Evolutionary conservation across 2,329 filamentous ascomycete species (phyloP), one percentile per base, ranked within the genome.

Genomic region (Ophiostoma fasciatum): DNA sequence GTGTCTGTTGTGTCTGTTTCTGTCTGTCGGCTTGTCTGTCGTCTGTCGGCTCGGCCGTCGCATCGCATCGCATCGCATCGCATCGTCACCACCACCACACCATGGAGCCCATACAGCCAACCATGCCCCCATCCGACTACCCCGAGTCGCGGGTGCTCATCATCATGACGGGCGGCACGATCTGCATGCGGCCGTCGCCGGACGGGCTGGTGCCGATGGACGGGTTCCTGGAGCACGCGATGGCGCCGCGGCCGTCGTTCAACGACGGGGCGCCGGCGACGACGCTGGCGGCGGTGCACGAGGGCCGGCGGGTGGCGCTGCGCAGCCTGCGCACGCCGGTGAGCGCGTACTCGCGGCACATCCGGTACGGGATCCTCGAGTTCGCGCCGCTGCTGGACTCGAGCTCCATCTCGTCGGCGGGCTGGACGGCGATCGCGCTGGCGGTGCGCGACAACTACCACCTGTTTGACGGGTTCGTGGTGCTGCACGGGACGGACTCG

Each of bases 401-500:
- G 43, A 88, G 81, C 52, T 90, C 82, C 37, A 93, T 94, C 54
- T 82, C 85, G 42, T 82, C 83, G 14, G 70, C 72, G 29, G 84
- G 84, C 39, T 94, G 84, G 87, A 76, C 81, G 10, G 72, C 84
- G 51, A 90, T 94, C 51, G 83, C 85, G 1, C 61, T 67, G 34
- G 73, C 79, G n/a, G 73, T 94, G 46, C 69, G 74, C 47, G 74
- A 79, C 44, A 94, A 94, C 57, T 94, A 94, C 56, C 77, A 78
- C 43, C 68, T 83, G 1, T 94, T 85, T 50, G 87, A 94, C 54
- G 84, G 82, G 15, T 94, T 94, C 51, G 83, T 94, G 17, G 76
- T 94, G 28, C 73, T 93, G 23, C 85, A 94, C 55, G 85, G 85
- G 42, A 94, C 85, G 7, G 85, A 94, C 57, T 92, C 82, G 30